Percentiles rank a stretch among this genome's conserved stretches.
Evolutionary conservation across 352 stramenopile genomes (phyloP).

Genomic region (Ophiocytium majus): DNA sequence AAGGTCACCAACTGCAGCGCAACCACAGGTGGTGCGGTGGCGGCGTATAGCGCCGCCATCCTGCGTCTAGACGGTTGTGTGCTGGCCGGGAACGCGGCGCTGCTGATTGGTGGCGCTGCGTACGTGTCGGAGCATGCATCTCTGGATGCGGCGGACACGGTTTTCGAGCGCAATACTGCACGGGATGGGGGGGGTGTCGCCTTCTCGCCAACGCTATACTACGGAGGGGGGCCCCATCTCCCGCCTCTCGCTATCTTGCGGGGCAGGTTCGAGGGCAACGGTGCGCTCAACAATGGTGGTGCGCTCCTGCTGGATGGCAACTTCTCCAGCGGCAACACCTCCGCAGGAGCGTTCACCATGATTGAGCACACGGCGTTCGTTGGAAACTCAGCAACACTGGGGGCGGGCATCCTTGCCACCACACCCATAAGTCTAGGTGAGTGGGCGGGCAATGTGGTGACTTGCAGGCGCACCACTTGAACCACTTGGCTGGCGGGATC

Average conservation of each 20-base stretch:
- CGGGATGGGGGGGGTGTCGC: not conserved
- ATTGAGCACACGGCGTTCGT: not conserved
- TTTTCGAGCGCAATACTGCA: not conserved
- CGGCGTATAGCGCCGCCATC: not conserved
- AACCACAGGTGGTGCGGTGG: not conserved
- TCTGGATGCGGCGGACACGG: too few relatives aligned
- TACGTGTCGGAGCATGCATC: not conserved
- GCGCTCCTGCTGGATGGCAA: not conserved
- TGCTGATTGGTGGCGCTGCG: not conserved
- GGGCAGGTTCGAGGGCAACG: not conserved
- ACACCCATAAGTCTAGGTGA: not conserved
- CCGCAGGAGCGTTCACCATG: too few relatives aligned
- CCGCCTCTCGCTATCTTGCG: not conserved
- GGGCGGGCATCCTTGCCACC: not conserved
- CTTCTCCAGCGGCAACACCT: not conserved
- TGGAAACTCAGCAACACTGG: not conserved
- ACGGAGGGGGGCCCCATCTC: not conserved
- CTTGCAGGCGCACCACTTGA: too few relatives aligned
- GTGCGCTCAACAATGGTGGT: not conserved
- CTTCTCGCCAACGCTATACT: not conserved
- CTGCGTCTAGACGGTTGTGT: not conserved
- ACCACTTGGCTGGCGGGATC: too few relatives aligned
- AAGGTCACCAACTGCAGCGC: not conserved
- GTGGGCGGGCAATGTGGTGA: not conserved
- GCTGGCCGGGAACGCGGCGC: not conserved